Evolutionary conservation across 2,329 filamentous ascomycete species (phyloP), one percentile per base, ranked within the genome.

Genomic region (Beauveria caledonica): DNA sequence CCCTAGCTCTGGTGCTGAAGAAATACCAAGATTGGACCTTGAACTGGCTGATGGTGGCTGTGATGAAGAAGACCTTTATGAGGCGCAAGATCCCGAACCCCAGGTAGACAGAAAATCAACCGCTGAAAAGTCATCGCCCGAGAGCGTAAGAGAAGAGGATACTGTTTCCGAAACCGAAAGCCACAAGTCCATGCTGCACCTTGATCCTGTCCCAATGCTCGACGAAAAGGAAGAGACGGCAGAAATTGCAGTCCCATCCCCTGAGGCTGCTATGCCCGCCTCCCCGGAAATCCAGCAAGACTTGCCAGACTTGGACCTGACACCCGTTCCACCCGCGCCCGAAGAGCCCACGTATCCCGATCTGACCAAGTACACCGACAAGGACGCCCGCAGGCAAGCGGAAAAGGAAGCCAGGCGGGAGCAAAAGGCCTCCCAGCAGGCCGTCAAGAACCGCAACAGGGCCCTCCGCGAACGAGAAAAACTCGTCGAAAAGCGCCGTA

Each of bases 401-500:
- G 85, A 90, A 66, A 88, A 86, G 61, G 86, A 90, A 66, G 79
- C 85, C 60, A 82, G 83, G 56, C 79, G 81, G 13, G 77, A 78
- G 1, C 76, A 84, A 36, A 89, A 89, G 68, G 77, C 78, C 9
- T 88, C 90, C 68, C 81, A 87, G 29, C 80, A 84, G 67, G 82
- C 85, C 11, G 71, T 89, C 62, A 90, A 89, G 71, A 80, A 86
- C 62, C 84, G 84, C 40, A 81, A 86, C 44, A 87, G 82, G 65
- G 80, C 82, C 10, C 76, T 90, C 53, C 81, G 80, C 52, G 84
- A 88, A 61, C 80, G 85, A 7, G 76, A 82, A 40, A 88, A 87
- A 68, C 72, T 86, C 1, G 69, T 82, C 19, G 78, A 83, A 63
- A 83, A 84, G 70, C 76, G 77, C 15, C 77, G 73, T 55, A 77